Evolutionary conservation across 768 basidiomycete species (phyloP), one percentile per base, ranked within the genome.

Genomic region (Hortiboletus flavorubellus): DNA sequence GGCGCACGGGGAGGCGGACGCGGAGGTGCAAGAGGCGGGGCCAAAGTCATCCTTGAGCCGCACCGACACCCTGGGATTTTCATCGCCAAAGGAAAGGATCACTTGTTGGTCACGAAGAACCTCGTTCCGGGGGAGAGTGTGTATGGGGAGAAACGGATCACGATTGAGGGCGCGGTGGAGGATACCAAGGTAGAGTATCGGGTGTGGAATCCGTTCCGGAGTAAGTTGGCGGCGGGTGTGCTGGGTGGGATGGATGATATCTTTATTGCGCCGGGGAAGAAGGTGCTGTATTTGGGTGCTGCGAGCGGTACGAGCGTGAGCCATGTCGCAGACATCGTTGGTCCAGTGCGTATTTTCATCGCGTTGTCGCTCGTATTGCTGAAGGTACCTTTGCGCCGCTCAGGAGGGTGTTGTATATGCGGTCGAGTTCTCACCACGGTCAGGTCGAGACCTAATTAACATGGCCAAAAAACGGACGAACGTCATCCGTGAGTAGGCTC

Each of bases 401-500:
- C 60, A 94, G 91, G 93, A 97, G 60, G 97, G 97, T 51, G 82
- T 91, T 56, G 97, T 98, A 9, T 98, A 99, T 71, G 97, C 97
- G 18, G 97, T 99, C 33, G 97, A 99, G 73, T 98, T 99, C 76
- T 98, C 97, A 3, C 80, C 87, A 63, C 85, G 97, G 65, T 96
- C 94, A 51, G 97, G 97, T 35, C 91, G 97, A 74, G 97, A 99
- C 75, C 76, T 98, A 58, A 97, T 99, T 64, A 91, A 90, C 76
- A 99, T 98, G 97, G 96, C 97, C 34, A 98, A 98, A 77, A 98
- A 97, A 76, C 83, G 97, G 56, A 98, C 97, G 61, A 99, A 98
- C 73, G 93, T 98, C 61, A 96, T 98, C 67, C 97, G 93, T 96
- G 75, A 55, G 90, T 80, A 3, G 33, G 35, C 46, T 9, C 29